These are phyloP conservation scores for Cymbidium sinense DNA, from an alignment of 106 monocot species.

Conservation along the genomic window DNA sequence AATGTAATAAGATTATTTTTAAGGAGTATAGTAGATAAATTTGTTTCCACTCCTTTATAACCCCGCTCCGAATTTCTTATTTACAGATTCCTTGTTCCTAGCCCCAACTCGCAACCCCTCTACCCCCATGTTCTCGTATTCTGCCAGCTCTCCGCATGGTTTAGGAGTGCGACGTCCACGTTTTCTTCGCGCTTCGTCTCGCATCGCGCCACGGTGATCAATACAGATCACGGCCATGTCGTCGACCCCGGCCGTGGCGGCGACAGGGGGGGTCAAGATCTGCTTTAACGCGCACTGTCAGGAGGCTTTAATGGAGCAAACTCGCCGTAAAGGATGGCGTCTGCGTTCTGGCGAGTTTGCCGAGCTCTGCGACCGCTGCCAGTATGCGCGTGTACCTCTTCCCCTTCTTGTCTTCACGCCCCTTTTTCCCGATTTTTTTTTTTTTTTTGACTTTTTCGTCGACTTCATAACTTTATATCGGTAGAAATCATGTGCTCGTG, in stretches of 20 bases:
- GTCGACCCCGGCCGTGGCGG: constrained; percentile 12
- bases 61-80: neutral
- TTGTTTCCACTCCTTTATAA: neutral
- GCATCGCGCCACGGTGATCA: neutral
- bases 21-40: neutral
- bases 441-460: neutral
- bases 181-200: neutral
- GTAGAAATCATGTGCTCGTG: neutral
- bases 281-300: constrained; percentile 57
- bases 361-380: constrained; percentile 64
- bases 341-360: constrained; percentile 45
- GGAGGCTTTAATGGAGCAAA: constrained; percentile 34
- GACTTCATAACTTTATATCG: neutral
- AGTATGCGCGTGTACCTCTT: constrained; percentile 12
- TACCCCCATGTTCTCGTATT: neutral
- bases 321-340: constrained; percentile 39
- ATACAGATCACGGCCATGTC: constrained; percentile 3
- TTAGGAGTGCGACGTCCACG: neutral
- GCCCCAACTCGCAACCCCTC: neutral
- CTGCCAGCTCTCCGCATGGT: neutral
- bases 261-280: constrained; percentile 19
- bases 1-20: neutral
- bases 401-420: neutral
- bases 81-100: neutral
- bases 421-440: neutral